A percentile compares a stretch with the other conserved stretches of the same genome.
phyloP scores from a whole-genome alignment of 176 grass and related monocot genomes.

The Eragrostis curvula region DNA sequence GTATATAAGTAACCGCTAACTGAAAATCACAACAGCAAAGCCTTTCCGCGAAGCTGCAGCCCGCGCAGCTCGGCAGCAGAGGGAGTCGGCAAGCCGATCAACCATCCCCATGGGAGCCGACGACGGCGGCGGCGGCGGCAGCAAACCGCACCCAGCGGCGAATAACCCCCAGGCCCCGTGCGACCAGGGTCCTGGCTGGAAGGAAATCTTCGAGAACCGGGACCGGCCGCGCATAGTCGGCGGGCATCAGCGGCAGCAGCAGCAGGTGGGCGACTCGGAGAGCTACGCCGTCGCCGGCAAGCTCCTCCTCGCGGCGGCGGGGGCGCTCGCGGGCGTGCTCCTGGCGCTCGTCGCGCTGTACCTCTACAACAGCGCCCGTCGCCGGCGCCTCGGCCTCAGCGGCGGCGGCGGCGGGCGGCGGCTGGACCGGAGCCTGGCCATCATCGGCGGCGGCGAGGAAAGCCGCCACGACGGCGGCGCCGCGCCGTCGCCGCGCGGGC shows the following conservation, averaged over 20 bases:
- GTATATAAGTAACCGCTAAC: background rate
- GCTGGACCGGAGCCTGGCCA: slow-evolving; percentile 32
- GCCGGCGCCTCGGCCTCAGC: background rate
- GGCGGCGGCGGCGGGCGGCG: background rate
- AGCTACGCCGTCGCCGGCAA: slow-evolving; percentile 34
- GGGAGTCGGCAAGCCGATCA: background rate
- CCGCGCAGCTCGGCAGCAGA: background rate
- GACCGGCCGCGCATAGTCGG: background rate
- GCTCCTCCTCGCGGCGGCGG: slow-evolving; percentile 32
- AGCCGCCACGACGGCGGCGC: background rate
- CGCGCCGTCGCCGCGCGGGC: slow-evolving; percentile 28
- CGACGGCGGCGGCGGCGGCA: background rate
- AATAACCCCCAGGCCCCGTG: background rate
- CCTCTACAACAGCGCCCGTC: background rate
- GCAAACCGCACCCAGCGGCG: background rate
- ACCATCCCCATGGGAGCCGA: slow-evolving; percentile 5
- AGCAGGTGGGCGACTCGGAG: background rate
- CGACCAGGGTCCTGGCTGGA: background rate
- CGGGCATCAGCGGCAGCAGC: background rate
- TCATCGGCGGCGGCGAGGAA: slow-evolving; percentile 6
- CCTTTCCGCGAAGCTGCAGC: background rate
- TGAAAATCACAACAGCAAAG: background rate
- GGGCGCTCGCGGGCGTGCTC: slow-evolving; percentile 42
- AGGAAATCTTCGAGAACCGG: too few relatives aligned
- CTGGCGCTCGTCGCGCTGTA: slow-evolving; percentile 39